Conservation (phyloP, 306 rosid species). For the Gleditsia sinensis region DNA sequence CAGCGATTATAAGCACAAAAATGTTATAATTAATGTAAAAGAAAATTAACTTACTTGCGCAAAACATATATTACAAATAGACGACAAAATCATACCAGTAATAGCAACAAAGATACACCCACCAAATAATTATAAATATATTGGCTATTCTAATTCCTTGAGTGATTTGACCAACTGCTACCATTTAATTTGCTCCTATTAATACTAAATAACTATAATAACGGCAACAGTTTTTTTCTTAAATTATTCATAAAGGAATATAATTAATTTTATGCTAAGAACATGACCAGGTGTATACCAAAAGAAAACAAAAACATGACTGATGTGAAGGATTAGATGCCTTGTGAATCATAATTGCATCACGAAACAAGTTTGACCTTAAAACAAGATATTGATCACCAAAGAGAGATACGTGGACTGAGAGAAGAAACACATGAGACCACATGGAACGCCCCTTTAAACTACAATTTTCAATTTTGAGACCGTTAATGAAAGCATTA, state of each 20-base stretch:
- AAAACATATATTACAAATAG: not conserved
- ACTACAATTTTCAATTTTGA: conserved; percentile 39
- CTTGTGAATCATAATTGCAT: conserved; percentile 33
- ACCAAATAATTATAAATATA: not conserved
- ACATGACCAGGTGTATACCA: conserved; percentile 61
- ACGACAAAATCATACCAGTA: conserved; percentile 12
- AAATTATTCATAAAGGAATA: too few relatives aligned
- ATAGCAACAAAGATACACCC: conserved; percentile 31
- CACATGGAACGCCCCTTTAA: conserved; percentile 61
- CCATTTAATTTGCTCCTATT: conserved; percentile 23
- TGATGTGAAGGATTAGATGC: conserved; percentile 46
- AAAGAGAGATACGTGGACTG: conserved; percentile 36
- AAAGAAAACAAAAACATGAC: conserved; percentile 62
- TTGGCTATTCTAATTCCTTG: conserved; percentile 1
- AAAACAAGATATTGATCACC: conserved; percentile 18
- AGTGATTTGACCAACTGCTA: conserved; percentile 17
- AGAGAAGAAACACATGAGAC: conserved; percentile 68
- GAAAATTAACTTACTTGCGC: not conserved
- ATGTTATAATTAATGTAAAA: not conserved
- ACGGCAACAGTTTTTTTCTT: too few relatives aligned
- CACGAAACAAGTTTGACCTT: conserved; percentile 41
- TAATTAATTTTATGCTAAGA: conserved; percentile 37
- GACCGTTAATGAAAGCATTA: conserved; percentile 34
- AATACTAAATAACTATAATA: conserved; percentile 45
- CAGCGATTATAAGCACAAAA: conserved; percentile 14